Base-by-base conservation (phyloP, 78 protist genomes). In the Bodo saltans region DNA sequence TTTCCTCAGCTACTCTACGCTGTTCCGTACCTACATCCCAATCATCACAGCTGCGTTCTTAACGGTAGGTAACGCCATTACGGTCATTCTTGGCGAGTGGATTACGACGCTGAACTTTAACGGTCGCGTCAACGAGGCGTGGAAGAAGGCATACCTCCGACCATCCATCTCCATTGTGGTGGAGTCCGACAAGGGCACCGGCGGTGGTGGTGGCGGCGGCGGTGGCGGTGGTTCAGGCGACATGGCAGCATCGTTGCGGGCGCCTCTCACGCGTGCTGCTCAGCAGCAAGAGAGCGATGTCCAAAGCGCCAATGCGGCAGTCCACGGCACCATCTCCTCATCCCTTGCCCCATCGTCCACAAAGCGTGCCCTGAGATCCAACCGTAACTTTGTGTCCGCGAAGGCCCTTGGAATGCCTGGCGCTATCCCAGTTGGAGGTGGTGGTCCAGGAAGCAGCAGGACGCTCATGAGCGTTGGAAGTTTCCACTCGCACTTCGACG, bases 81-180 rank as follows among this genome's bases (percentile, higher is more conserved):
- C 79, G 37, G 60, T 74, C 21, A 32, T 32, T 21, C 47, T 42
- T 39, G 21, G 38, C 21, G 34, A 27, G 35, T 74, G 79, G 79
- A 27, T 74, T 3, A 74, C 79, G 23, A 42, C 79, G 34, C 23
- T 74, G 79, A 33, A 33, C 42, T 74, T 33, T 12, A 74, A 74
- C 37, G 79, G 79, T 4, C 4, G 47, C 30, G 79, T 74, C 34
- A 32, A 27, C 47, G 79, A 74, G 79, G 79, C 79, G 30, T 74
- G 79, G 79, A 27, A 32, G 34, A 3, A 12, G 34, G 79, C 79
- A 12, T 74, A 74, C 37, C 34, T 74, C 60, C 60, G 60, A 8
- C 60, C 60, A 47, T 8, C n/a, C n/a, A n/a, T n/a, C n/a, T n/a
- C n/a, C n/a, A n/a, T n/a, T n/a, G n/a, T n/a, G n/a, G n/a, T n/a